phyloP scores from a whole-genome alignment of 495 filamentous ascomycete species.

The Tuber brumale region DNA sequence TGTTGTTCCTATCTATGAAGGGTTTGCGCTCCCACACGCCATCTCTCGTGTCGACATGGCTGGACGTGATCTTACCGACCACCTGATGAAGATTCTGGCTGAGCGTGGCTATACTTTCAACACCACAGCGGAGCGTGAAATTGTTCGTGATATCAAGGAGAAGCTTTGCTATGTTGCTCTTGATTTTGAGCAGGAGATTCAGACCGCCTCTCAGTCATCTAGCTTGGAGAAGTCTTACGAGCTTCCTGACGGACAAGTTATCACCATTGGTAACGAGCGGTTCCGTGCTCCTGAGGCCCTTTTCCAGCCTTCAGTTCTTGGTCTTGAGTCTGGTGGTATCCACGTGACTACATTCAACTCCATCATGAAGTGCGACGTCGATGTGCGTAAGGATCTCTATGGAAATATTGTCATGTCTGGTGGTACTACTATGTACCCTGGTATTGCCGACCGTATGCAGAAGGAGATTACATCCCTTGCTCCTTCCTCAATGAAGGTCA shows the following conservation, averaged over 20 bases:
- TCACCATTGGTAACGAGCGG: slow-evolving; percentile 93
- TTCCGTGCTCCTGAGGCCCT: slow-evolving; percentile 96
- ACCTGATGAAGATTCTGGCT: slow-evolving; percentile 82
- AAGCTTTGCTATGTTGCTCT: slow-evolving; percentile 82
- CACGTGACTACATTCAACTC: slow-evolving; percentile 96
- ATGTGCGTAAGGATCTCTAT: slow-evolving; percentile 88
- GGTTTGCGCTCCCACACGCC: slow-evolving; percentile 90
- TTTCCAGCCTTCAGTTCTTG: slow-evolving; percentile 95
- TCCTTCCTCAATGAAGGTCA: slow-evolving; percentile 97
- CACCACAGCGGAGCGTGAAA: slow-evolving; percentile 96
- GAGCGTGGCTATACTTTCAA: slow-evolving; percentile 93
- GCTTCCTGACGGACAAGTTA: slow-evolving; percentile 98
- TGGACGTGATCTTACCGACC: slow-evolving; percentile 94
- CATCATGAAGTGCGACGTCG: slow-evolving; percentile 94
- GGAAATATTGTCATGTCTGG: slow-evolving; percentile 96
- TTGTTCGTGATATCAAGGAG: slow-evolving; percentile 95
- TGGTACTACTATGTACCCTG: slow-evolving; percentile 93
- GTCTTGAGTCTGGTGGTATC: slow-evolving; percentile 92
- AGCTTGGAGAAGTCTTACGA: slow-evolving; percentile 99
- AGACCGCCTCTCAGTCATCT: slow-evolving; percentile 96
- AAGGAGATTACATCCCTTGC: slow-evolving; percentile 99
- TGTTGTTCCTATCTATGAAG: slow-evolving; percentile 95
- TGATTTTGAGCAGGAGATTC: slow-evolving; percentile 99
- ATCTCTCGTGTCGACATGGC: slow-evolving; percentile 95
- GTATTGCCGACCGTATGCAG: slow-evolving; percentile 99